phyloP scores from a whole-genome alignment of 2,329 filamentous ascomycete species.

The Apiospora hydei region DNA sequence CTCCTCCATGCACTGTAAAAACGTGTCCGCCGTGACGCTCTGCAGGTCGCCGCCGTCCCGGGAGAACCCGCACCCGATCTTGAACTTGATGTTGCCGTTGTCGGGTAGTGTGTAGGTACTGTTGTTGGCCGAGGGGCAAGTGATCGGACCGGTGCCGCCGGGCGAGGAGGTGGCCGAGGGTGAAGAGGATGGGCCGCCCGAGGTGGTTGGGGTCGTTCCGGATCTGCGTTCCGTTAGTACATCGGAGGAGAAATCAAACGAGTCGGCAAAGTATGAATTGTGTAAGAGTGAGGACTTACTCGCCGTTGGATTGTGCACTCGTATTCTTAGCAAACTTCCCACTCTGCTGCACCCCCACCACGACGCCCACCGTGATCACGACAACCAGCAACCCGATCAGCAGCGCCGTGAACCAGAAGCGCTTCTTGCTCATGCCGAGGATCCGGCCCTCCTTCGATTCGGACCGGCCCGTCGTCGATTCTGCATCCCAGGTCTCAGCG shows the following conservation, averaged over 20 bases:
- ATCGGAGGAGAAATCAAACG: too few relatives aligned
- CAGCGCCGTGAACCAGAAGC: conserved; percentile 1
- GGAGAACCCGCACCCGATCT: background rate
- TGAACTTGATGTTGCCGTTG: background rate
- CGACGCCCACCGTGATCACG: conserved; percentile 4
- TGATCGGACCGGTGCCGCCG: background rate
- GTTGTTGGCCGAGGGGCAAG: background rate
- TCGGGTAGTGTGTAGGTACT: conserved; percentile 1
- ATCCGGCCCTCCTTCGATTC: background rate
- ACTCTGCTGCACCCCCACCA: conserved; percentile 1
- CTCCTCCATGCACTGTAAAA: background rate
- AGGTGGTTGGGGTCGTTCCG: background rate
- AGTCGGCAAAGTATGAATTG: too few relatives aligned
- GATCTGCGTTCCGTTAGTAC: background rate
- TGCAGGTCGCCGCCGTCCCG: background rate
- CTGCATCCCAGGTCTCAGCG: background rate
- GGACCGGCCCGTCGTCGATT: background rate
- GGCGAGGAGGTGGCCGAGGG: background rate
- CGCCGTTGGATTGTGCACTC: background rate
- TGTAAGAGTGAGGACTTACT: too few relatives aligned
- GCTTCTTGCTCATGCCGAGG: background rate
- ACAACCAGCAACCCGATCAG: background rate
- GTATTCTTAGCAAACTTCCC: conserved; percentile 8
- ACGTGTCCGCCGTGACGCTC: background rate
- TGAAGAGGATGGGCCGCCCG: background rate